Conservation (phyloP, 164 flowering plant species). For the Chimonanthus salicifolius region DNA sequence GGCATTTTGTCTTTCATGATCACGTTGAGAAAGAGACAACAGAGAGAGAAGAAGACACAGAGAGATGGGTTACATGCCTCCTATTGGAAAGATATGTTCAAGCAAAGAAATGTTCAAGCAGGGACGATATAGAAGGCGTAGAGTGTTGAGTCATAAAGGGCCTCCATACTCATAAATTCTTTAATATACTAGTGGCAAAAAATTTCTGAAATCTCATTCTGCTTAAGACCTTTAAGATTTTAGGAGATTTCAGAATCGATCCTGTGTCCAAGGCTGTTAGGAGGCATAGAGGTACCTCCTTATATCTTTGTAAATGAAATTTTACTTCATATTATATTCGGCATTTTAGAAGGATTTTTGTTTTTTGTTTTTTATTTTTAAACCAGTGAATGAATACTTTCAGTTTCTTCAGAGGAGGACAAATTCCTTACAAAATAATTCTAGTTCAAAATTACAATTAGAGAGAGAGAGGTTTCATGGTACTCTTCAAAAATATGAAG, state of each 20-base stretch:
- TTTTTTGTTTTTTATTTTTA: not conserved
- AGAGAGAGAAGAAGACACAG: not conserved
- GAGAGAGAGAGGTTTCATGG: no score
- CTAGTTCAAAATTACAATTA: not conserved
- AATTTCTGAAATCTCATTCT: no score
- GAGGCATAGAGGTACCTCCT: not conserved
- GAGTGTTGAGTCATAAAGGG: no score
- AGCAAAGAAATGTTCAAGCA: no score
- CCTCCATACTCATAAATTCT: no score
- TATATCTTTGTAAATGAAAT: not conserved
- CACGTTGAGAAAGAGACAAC: not conserved
- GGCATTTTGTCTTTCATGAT: not conserved
- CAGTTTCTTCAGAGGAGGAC: no score
- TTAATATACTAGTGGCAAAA: no score
- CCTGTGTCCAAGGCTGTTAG: not conserved
- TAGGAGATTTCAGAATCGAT: no score
- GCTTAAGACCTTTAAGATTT: no score
- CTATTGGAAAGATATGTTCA: not conserved
- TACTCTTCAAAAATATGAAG: no score
- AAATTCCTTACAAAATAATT: not conserved
- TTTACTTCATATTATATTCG: no score
- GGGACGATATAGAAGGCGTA: no score
- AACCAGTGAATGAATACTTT: not conserved
- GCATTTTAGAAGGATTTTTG: not conserved
- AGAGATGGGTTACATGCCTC: conserved; percentile 6